phyloP scores from a whole-genome alignment of 257 asterid species.

The Solanum tarapatanum region DNA sequence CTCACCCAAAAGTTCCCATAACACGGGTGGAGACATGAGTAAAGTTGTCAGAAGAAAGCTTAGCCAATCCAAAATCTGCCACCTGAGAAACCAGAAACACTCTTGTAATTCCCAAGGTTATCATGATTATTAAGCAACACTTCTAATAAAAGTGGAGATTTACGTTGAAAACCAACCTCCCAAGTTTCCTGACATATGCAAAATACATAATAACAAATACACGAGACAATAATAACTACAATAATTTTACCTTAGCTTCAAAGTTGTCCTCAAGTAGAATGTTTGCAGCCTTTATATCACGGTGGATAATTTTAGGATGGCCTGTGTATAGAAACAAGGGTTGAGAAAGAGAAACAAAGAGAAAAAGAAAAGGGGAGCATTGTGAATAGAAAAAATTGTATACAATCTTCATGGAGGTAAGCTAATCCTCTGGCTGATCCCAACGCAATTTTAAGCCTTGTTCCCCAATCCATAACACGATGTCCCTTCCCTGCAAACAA shows the following conservation, averaged over 20 bases:
- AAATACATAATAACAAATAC: not conserved
- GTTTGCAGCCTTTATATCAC: conserved; percentile 47
- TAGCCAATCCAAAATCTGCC: conserved; percentile 96
- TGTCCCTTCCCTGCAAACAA: conserved; percentile 48
- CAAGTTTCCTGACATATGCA: not conserved
- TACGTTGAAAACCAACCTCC: not conserved
- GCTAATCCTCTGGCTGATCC: conserved; percentile 96
- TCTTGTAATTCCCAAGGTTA: not conserved
- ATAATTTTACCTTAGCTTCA: conserved; percentile 39
- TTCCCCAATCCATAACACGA: conserved; percentile 64
- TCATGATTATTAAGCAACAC: not conserved
- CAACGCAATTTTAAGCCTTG: conserved; percentile 69
- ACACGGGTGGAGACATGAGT: conserved; percentile 97
- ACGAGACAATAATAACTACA: not conserved
- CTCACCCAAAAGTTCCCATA: conserved; percentile 98
- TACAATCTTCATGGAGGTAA: conserved; percentile 92
- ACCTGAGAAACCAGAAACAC: conserved; percentile 32
- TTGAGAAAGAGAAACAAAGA: not conserved
- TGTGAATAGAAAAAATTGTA: not conserved
- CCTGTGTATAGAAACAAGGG: conserved; percentile 15
- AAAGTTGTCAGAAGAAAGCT: conserved; percentile 66
- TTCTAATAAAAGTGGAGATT: not conserved
- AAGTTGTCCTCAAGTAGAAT: conserved; percentile 36
- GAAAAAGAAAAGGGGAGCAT: not conserved
- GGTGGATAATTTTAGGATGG: conserved; percentile 45